Evolutionary conservation across 2,329 filamentous ascomycete species (phyloP).

Genomic region (Aspergillus pseudoglaucus): DNA sequence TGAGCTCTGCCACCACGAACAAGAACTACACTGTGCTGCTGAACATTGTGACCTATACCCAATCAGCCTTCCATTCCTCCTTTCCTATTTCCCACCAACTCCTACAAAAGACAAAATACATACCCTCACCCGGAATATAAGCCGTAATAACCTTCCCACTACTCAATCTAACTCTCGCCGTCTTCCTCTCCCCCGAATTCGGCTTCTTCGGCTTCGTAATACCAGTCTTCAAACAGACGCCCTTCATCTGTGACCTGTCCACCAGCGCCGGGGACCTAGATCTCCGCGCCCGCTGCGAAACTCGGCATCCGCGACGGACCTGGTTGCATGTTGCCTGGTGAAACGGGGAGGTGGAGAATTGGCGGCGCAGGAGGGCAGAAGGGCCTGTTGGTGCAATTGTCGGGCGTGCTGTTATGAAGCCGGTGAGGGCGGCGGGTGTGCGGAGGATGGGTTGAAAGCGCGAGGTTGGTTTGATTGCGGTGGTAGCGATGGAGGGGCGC

Average conservation of each 20-base stretch:
- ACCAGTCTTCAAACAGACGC: constrained; percentile 90
- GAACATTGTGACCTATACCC: constrained; percentile 75
- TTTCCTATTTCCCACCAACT: neutral
- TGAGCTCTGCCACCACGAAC: constrained; percentile 89
- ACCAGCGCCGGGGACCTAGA: constrained; percentile 79
- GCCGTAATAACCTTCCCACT: constrained; percentile 81
- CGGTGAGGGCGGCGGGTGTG: constrained; percentile 18
- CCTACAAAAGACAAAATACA: constrained; percentile 1
- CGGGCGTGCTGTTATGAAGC: constrained; percentile 8
- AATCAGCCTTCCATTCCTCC: neutral
- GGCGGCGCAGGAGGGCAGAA: constrained; percentile 20
- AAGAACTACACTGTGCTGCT: constrained; percentile 95
- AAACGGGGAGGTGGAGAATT: constrained; percentile 54
- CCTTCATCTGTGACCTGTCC: constrained; percentile 76
- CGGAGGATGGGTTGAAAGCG: constrained; percentile 25
- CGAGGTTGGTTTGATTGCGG: constrained; percentile 15
- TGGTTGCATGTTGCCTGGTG: constrained; percentile 64
- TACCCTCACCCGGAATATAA: constrained; percentile 90
- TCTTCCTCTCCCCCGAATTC: constrained; percentile 95
- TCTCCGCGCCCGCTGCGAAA: constrained; percentile 73
- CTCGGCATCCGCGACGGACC: constrained; percentile 69
- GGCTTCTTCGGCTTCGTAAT: constrained; percentile 97
- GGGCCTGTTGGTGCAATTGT: constrained; percentile 16
- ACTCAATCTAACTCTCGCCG: constrained; percentile 81
- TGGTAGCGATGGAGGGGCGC: constrained; percentile 17